Evolutionary conservation across 805 yeast species (phyloP).

Genomic region (Metschnikowia bowlesiae): DNA sequence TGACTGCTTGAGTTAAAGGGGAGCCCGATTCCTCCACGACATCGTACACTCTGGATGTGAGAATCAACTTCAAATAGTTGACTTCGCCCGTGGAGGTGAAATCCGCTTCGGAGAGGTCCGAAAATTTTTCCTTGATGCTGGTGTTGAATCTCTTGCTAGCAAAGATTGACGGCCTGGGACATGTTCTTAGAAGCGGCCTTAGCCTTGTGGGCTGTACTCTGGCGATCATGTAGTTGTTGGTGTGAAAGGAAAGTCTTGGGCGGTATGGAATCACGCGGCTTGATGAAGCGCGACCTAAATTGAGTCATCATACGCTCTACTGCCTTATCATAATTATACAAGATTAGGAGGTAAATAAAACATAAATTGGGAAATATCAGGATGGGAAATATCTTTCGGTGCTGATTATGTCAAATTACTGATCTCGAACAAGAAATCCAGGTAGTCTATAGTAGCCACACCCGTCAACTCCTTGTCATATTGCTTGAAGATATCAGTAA

Average conservation of each 20-base stretch:
- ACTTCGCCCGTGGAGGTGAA: slow-evolving; percentile 61
- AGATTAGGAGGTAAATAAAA: not conserved
- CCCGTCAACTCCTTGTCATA: slow-evolving; percentile 75
- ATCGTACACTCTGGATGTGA: slow-evolving; percentile 92
- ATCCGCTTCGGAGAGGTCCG: slow-evolving; percentile 49
- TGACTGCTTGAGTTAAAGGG: slow-evolving; percentile 72
- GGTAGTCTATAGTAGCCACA: slow-evolving; percentile 59
- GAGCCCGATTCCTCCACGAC: slow-evolving; percentile 76
- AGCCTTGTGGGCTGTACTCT: slow-evolving; percentile 1
- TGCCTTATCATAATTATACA: not conserved
- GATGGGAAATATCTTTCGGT: not conserved
- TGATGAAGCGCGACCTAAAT: not conserved
- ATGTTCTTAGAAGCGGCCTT: not conserved
- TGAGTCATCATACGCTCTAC: not conserved
- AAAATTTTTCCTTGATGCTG: slow-evolving; percentile 29
- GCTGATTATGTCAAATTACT: slow-evolving; percentile 24
- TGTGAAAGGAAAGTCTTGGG: not conserved
- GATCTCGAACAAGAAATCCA: slow-evolving; percentile 58
- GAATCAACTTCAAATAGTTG: slow-evolving; percentile 86
- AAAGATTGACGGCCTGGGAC: not conserved
- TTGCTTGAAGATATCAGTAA: slow-evolving; percentile 74
- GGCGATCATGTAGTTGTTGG: not conserved
- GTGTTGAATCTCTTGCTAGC: slow-evolving; percentile 1
- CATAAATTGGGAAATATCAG: not conserved
- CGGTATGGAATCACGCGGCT: not conserved